Percentiles rank a stretch among this genome's conserved stretches.
Evolutionary conservation across 805 yeast genomes (phyloP).

Genomic region (Saccharomyces paradoxus): DNA sequence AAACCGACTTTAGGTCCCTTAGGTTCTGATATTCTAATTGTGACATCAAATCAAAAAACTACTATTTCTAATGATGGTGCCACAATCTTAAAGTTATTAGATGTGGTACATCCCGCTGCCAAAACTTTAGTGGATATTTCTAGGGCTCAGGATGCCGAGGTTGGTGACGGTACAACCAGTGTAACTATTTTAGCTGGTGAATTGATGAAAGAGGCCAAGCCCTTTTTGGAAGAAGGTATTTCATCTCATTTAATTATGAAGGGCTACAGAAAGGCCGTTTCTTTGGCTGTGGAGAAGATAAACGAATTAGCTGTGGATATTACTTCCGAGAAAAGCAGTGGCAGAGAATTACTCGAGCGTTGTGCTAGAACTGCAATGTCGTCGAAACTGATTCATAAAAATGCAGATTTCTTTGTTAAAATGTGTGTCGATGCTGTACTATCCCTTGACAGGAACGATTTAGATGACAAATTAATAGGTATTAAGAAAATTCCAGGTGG

Average conservation of each 20-base stretch:
- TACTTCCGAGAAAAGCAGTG: conserved; percentile 41
- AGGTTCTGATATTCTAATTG: conserved; percentile 92
- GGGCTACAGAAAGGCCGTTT: conserved; percentile 79
- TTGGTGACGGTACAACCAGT: conserved; percentile 97
- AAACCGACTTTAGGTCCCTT: conserved; percentile 94
- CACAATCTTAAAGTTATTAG: conserved; percentile 81
- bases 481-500: conserved; percentile 95
- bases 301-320: conserved; percentile 70
- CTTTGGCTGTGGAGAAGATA: conserved; percentile 64
- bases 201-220: conserved; percentile 79
- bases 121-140: conserved; percentile 90
- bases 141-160: conserved; percentile 94
- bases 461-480: conserved; percentile 87
- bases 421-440: conserved; percentile 96
- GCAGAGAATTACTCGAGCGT: conserved; percentile 67
- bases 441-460: conserved; percentile 71
- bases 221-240: conserved; percentile 92
- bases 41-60: conserved; percentile 72
- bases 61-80: conserved; percentile 98
- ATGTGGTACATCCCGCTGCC: conserved; percentile 98
- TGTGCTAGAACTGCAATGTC: conserved; percentile 98
- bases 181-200: conserved; percentile 94
- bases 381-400: conserved; percentile 81
- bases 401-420: conserved; percentile 82
- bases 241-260: conserved; percentile 82